Conservation (phyloP, 1,284 basidiomycete species). For the Stereum hirsutum region DNA sequence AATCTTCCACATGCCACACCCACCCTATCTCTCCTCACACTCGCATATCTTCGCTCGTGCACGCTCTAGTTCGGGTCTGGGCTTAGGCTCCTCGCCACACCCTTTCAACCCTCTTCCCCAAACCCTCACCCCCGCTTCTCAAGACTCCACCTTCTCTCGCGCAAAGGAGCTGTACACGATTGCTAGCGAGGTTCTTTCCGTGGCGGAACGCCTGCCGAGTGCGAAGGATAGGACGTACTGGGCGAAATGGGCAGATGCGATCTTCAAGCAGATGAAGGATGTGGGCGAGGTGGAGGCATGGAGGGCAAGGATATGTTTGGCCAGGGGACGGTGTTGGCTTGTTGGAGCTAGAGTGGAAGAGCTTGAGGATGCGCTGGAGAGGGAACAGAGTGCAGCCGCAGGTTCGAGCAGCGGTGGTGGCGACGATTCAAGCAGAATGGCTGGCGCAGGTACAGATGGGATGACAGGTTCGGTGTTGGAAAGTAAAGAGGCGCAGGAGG, state of each 20-base stretch:
- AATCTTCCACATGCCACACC: conserved; percentile 63
- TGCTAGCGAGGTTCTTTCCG: conserved; percentile 47
- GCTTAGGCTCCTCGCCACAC: no score
- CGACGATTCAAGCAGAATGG: no score
- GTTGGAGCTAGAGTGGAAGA: conserved; percentile 41
- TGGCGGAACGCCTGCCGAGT: conserved; percentile 42
- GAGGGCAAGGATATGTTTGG: conserved; percentile 33
- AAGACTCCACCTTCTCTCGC: conserved; percentile 32
- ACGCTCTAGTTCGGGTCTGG: no score
- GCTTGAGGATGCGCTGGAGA: conserved; percentile 38
- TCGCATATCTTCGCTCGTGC: conserved; percentile 6
- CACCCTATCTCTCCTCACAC: conserved; percentile 20
- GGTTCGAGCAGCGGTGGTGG: no score
- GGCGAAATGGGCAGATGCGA: conserved; percentile 50
- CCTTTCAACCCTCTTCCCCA: conserved; percentile 4
- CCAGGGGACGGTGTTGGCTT: conserved; percentile 46
- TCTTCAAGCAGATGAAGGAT: conserved; percentile 54
- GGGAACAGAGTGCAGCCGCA: conserved; percentile 25
- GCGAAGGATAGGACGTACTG: conserved; percentile 39
- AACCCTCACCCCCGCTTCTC: conserved; percentile 1
- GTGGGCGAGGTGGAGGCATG: conserved; percentile 39
- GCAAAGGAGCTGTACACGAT: conserved; percentile 51
- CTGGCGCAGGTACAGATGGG: no score
- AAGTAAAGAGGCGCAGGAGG: conserved; percentile 39
- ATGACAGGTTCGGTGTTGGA: no score